Percentiles rank a stretch among this genome's conserved stretches.
Conservation (phyloP, 2,329 filamentous ascomycete genomes). For the Curvularia eragrostidis region DNA sequence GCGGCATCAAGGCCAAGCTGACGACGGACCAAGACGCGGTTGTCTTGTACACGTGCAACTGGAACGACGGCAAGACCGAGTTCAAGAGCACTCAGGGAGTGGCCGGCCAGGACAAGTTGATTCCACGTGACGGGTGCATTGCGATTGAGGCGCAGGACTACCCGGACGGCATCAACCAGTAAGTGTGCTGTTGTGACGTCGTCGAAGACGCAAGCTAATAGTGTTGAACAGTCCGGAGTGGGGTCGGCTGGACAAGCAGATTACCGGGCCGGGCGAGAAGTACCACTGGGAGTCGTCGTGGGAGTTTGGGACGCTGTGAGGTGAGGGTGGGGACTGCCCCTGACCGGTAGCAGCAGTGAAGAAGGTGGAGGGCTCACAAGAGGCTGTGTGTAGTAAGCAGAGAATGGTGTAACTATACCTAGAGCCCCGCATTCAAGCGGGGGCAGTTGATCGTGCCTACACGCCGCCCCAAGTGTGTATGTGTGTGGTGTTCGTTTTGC, state of each 20-base stretch:
- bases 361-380: neutral
- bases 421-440: slow-evolving; percentile 26
- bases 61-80: slow-evolving; percentile 46
- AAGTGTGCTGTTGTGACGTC: slow-evolving; percentile 20
- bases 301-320: slow-evolving; percentile 39
- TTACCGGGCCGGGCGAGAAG: slow-evolving; percentile 41
- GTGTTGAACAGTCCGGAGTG: slow-evolving; percentile 40
- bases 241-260: slow-evolving; percentile 41
- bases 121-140: slow-evolving; percentile 44
- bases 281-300: slow-evolving; percentile 45
- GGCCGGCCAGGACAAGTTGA: slow-evolving; percentile 39
- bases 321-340: neutral
- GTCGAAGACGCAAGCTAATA: slow-evolving; percentile 24
- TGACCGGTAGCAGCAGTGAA: neutral
- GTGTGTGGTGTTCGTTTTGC: neutral
- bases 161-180: slow-evolving; percentile 47
- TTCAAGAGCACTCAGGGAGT: slow-evolving; percentile 45
- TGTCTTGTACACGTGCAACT: slow-evolving; percentile 46
- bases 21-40: slow-evolving; percentile 43
- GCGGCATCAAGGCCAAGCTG: slow-evolving; percentile 43
- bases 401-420: slow-evolving; percentile 8
- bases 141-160: slow-evolving; percentile 47
- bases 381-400: slow-evolving; percentile 13
- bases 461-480: slow-evolving; percentile 5
- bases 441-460: slow-evolving; percentile 8